Conservation (phyloP, 2,329 filamentous ascomycete genomes). For the Pyricularia pennisetigena region DNA sequence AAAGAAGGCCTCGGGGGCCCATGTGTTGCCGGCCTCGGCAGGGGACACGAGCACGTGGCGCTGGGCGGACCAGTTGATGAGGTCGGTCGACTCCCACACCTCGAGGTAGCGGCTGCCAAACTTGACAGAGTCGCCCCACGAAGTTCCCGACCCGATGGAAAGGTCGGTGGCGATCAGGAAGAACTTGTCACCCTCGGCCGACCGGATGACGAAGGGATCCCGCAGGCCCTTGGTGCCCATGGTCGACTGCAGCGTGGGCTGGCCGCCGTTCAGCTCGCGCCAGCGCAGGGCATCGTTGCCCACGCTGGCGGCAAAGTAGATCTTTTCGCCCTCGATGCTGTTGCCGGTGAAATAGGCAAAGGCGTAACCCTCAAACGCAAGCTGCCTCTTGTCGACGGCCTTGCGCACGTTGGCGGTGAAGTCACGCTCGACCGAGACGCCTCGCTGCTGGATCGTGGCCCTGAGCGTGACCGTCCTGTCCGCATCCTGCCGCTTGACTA, state of each 20-base stretch:
- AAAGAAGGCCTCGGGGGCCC: slow-evolving; percentile 29
- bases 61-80: slow-evolving; percentile 26
- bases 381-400: slow-evolving; percentile 18
- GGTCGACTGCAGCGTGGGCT: slow-evolving; percentile 25
- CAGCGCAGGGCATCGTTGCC: slow-evolving; percentile 30
- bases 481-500: slow-evolving; percentile 18
- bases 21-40: slow-evolving; percentile 27
- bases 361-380: slow-evolving; percentile 31
- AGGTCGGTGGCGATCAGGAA: slow-evolving; percentile 31
- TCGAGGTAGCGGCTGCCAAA: slow-evolving; percentile 18
- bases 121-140: slow-evolving; percentile 13
- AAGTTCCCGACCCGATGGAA: slow-evolving; percentile 21
- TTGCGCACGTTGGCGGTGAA: slow-evolving; percentile 24
- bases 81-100: slow-evolving; percentile 29
- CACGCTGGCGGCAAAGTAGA: slow-evolving; percentile 27
- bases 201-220: slow-evolving; percentile 31
- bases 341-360: slow-evolving; percentile 42
- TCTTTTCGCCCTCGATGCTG: slow-evolving; percentile 19
- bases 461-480: slow-evolving; percentile 22
- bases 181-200: slow-evolving; percentile 25
- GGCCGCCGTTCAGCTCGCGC: slow-evolving; percentile 26
- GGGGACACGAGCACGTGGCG: slow-evolving; percentile 28
- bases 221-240: slow-evolving; percentile 27
- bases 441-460: slow-evolving; percentile 20
- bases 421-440: slow-evolving; percentile 15